These are phyloP conservation scores for Saccharomyces hybrid DNA, from an alignment of 1,139 yeast genomes.

Conservation along the genomic window DNA sequence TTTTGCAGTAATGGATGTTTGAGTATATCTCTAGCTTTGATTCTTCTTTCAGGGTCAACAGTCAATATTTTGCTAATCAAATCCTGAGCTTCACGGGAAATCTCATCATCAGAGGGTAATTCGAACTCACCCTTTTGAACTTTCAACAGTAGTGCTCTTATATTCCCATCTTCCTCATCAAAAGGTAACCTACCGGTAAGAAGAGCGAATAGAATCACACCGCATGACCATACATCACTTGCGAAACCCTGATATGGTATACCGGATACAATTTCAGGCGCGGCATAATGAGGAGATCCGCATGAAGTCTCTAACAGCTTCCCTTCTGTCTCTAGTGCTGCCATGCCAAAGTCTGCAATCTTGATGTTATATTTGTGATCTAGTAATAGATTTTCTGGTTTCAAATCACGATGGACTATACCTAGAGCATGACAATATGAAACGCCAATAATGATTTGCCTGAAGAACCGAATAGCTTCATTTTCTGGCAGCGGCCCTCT, in stretches of 20 bases:
- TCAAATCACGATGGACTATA: conserved; percentile 90
- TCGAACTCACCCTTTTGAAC: conserved; percentile 84
- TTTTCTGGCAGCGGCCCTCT: conserved; percentile 80
- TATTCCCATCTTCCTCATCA: conserved; percentile 77
- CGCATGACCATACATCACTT: conserved; percentile 97
- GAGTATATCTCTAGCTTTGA: conserved; percentile 67
- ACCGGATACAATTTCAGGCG: conserved; percentile 96
- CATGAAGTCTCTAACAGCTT: conserved; percentile 87
- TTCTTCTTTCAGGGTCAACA: conserved; percentile 70
- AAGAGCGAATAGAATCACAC: conserved; percentile 85
- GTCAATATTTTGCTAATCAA: conserved; percentile 64
- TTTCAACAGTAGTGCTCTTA: conserved; percentile 72
- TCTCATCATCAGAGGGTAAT: conserved; percentile 70
- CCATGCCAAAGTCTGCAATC: conserved; percentile 99
- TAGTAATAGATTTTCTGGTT: conserved; percentile 84
- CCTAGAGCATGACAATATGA: conserved; percentile 89
- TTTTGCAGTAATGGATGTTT: conserved; percentile 66
- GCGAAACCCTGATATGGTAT: conserved; percentile 93
- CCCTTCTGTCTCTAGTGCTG: conserved; percentile 88
- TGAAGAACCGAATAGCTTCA: conserved; percentile 83
- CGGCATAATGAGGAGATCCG: conserved; percentile 97
- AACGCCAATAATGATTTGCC: conserved; percentile 88
- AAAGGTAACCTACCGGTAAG: conserved; percentile 93
- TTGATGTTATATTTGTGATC: conserved; percentile 85
- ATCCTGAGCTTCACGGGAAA: conserved; percentile 61